Evolutionary conservation across 768 basidiomycete species (phyloP).

Genomic region (Mrakia hoshinonis): DNA sequence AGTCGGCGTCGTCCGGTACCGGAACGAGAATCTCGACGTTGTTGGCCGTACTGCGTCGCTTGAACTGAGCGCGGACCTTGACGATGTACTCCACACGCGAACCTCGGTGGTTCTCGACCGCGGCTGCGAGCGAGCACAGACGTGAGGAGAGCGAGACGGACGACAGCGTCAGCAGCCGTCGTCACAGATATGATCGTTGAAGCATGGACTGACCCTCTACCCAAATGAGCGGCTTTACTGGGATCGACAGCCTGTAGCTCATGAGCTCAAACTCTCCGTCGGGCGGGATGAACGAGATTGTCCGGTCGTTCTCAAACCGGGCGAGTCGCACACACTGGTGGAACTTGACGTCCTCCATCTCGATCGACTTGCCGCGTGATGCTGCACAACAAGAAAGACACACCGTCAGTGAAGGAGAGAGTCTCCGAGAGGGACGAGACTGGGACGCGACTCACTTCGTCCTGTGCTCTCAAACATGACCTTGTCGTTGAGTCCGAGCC

Average conservation of each 20-base stretch:
- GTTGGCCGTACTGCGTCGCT: slow-evolving; percentile 89
- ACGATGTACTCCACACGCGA: slow-evolving; percentile 68
- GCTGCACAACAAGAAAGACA: slow-evolving; percentile 44
- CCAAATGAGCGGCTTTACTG: slow-evolving; percentile 94
- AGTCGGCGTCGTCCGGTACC: slow-evolving; percentile 98
- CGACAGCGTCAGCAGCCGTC: neutral
- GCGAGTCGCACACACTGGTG: slow-evolving; percentile 97
- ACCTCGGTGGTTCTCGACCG: slow-evolving; percentile 89
- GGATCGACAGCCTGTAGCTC: slow-evolving; percentile 91
- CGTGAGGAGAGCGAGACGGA: neutral
- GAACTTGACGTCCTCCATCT: slow-evolving; percentile 99
- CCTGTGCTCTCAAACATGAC: slow-evolving; percentile 99
- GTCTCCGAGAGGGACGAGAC: neutral
- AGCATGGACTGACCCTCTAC: slow-evolving; percentile 52
- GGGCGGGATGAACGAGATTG: slow-evolving; percentile 97
- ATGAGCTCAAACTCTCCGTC: slow-evolving; percentile 98
- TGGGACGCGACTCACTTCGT: slow-evolving; percentile 55
- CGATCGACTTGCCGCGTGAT: slow-evolving; percentile 91
- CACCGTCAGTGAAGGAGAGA: neutral
- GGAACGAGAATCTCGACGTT: slow-evolving; percentile 98
- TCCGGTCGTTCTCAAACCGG: slow-evolving; percentile 96
- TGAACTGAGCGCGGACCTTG: slow-evolving; percentile 81
- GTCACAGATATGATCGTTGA: too few relatives aligned
- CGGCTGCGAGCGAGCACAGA: slow-evolving; percentile 45
- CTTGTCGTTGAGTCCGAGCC: slow-evolving; percentile 94